A percentile compares a stretch with the other conserved stretches of the same genome.
Evolutionary conservation across 1,284 basidiomycete species (phyloP).

Genomic region (Anthracocystis walkeri): DNA sequence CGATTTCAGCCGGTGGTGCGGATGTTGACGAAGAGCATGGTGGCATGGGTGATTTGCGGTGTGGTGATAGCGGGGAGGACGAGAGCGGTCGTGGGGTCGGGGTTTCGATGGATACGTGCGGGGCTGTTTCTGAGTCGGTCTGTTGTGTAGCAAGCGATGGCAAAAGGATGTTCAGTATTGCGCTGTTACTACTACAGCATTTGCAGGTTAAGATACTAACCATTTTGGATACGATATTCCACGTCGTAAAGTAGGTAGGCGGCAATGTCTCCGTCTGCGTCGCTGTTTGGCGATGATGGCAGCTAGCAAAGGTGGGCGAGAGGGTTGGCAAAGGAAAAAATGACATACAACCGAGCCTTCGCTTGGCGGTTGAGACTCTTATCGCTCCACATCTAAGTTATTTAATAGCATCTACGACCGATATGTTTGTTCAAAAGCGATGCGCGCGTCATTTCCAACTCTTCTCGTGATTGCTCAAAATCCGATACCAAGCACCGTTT

Average conservation of each 20-base stretch:
- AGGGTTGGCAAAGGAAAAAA: not conserved
- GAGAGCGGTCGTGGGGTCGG: constrained; percentile 29
- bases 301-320: too few species aligned
- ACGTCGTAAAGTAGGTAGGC: too few species aligned
- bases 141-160: not conserved
- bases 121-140: constrained; percentile 15
- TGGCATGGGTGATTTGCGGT: constrained; percentile 55
- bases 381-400: constrained; percentile 43
- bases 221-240: too few species aligned
- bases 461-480: constrained; percentile 1
- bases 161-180: not conserved
- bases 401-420: not conserved
- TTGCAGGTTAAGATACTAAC: too few species aligned
- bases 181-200: too few species aligned
- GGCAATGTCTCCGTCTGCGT: too few species aligned
- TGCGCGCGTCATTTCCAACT: constrained; percentile 25
- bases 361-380: constrained; percentile 3
- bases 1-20: constrained; percentile 60
- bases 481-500: too few species aligned
- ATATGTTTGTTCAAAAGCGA: not conserved
- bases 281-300: too few species aligned
- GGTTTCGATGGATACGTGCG: constrained; percentile 28
- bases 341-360: not conserved
- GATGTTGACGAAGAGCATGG: constrained; percentile 44
- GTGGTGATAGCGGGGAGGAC: constrained; percentile 28